Evolutionary conservation across 805 yeast species (phyloP).

Genomic region (Crinitomyces ghanaensis): DNA sequence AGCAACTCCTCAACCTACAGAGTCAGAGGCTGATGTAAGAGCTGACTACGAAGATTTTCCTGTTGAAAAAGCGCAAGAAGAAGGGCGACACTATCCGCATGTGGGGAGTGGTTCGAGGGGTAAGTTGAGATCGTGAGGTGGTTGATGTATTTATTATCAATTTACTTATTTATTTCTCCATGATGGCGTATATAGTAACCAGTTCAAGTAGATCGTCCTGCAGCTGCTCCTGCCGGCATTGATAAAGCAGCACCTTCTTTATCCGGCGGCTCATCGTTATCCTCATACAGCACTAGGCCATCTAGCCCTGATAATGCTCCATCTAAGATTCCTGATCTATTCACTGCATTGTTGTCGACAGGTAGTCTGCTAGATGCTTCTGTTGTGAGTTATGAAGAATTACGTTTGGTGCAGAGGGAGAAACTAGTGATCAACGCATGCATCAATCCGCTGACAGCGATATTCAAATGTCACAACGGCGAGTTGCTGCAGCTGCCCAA

Average conservation of each 20-base stretch:
- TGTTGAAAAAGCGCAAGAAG: neutral
- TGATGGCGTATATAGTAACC: no score
- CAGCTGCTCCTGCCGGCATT: no score
- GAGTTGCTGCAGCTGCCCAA: constrained; percentile 40
- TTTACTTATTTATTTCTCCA: no score
- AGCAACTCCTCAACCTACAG: constrained; percentile 6
- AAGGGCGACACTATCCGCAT: no score
- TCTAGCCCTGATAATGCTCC: no score
- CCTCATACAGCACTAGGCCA: neutral
- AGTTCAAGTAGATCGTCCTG: no score
- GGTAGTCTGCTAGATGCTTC: constrained; percentile 11
- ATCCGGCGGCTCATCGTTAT: neutral
- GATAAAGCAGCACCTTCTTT: neutral
- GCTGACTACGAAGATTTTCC: constrained; percentile 8
- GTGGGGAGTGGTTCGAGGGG: no score
- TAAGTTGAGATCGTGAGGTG: no score
- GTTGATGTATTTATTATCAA: no score
- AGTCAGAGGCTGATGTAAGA: constrained; percentile 11
- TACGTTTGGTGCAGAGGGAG: constrained; percentile 52
- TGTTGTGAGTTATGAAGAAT: constrained; percentile 29
- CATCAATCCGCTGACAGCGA: constrained; percentile 73
- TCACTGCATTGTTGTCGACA: constrained; percentile 7
- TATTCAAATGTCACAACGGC: constrained; percentile 69
- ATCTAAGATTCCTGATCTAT: constrained; percentile 1
- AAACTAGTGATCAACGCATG: constrained; percentile 74